Conservation (phyloP, 768 basidiomycete species). For the Tricholoma furcatifolium region DNA sequence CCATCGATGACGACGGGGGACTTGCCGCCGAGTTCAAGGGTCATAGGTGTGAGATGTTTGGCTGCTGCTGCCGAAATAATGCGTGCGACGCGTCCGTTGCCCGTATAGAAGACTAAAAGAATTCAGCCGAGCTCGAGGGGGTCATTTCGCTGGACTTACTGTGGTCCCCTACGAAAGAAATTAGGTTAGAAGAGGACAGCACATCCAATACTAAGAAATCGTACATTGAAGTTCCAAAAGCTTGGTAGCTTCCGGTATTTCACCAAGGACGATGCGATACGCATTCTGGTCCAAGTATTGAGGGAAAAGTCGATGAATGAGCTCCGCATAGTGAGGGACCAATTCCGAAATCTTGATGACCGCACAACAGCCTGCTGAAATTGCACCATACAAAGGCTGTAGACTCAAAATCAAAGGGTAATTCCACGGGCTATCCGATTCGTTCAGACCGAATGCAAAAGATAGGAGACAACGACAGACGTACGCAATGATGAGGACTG, state of each 20-base stretch:
- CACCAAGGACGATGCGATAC: conserved; percentile 59
- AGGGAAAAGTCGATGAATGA: conserved; percentile 54
- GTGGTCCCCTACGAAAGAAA: conserved; percentile 24
- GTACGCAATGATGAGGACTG: conserved; percentile 59
- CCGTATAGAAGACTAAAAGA: conserved; percentile 43
- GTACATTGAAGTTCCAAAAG: conserved; percentile 47
- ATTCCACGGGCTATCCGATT: conserved; percentile 56
- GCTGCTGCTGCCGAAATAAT: conserved; percentile 53
- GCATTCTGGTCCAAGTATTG: conserved; percentile 48
- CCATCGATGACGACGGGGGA: conserved; percentile 44
- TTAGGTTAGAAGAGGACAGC: not conserved
- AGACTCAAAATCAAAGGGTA: conserved; percentile 58
- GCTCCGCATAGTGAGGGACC: conserved; percentile 42
- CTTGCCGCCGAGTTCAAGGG: conserved; percentile 57
- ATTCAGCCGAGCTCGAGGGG: not conserved
- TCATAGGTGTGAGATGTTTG: conserved; percentile 51
- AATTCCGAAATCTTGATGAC: conserved; percentile 70
- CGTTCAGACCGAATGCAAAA: not conserved
- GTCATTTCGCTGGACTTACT: conserved; percentile 12
- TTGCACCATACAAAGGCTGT: conserved; percentile 65
- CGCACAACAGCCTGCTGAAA: conserved; percentile 71
- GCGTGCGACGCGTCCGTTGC: conserved; percentile 42
- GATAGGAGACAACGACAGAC: conserved; percentile 26
- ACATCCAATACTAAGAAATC: conserved; percentile 3
- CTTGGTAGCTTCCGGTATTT: conserved; percentile 52